Evolutionary conservation across 169 alveolate genomes (phyloP).

Genomic region (Plasmodium blacklocki): DNA sequence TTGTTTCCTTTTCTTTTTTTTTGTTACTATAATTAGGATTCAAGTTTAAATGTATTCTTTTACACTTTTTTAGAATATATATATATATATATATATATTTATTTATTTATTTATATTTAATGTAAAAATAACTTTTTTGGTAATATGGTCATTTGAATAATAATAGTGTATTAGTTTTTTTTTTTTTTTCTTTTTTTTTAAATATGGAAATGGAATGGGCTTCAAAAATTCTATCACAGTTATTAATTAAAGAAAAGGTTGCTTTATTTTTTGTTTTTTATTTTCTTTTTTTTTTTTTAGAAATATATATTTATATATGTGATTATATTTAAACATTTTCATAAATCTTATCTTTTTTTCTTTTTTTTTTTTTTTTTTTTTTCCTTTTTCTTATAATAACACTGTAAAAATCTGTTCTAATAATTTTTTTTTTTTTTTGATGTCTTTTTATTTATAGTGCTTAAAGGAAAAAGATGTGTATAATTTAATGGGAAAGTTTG

Average conservation of each 20-base stretch:
- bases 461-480: constrained; percentile 48
- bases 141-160: no score
- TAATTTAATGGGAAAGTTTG: constrained; percentile 25
- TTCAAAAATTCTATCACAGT: constrained; percentile 41
- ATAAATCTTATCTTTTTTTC: background rate
- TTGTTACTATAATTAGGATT: no score
- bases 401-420: background rate
- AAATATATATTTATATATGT: no score
- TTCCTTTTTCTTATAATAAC: background rate
- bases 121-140: no score
- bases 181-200: background rate
- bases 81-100: constrained; percentile 1
- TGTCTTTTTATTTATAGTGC: constrained; percentile 24
- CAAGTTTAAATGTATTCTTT: no score
- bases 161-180: background rate
- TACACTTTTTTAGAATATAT: background rate
- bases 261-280: background rate
- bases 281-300: no score
- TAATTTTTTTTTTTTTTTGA: background rate
- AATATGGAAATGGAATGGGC: constrained; percentile 64
- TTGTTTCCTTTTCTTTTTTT: no score
- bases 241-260: constrained; percentile 68
- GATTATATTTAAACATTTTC: no score
- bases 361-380: background rate
- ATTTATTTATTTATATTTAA: background rate